These are phyloP conservation scores for Lentinula detonsa DNA, from an alignment of 768 basidiomycete genomes.

Conservation along the genomic window DNA sequence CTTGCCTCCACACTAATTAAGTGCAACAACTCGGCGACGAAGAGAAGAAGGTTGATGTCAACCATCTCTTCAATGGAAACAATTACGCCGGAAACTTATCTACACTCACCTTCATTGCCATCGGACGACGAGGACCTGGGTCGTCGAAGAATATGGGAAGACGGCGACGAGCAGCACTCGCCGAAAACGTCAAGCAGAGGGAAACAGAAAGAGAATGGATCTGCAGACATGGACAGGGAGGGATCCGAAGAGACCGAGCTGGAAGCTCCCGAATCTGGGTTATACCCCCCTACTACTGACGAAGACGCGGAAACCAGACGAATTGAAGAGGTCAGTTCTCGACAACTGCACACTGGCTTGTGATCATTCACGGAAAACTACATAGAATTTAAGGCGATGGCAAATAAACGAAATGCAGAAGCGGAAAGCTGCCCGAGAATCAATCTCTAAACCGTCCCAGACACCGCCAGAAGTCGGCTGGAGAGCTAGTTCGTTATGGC, in stretches of 20 bases:
- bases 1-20: background rate
- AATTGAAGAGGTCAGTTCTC: conserved; percentile 57
- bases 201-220: conserved; percentile 25
- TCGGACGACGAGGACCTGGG: conserved; percentile 42
- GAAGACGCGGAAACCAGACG: conserved; percentile 62
- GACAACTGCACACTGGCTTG: conserved; percentile 2
- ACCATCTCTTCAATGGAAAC: conserved; percentile 15
- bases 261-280: conserved; percentile 17
- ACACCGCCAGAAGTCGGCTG: conserved; percentile 47
- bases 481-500: conserved; percentile 55
- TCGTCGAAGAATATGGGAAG: conserved; percentile 25
- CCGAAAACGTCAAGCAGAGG: conserved; percentile 20
- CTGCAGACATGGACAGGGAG: conserved; percentile 18
- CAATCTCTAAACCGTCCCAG: conserved; percentile 18
- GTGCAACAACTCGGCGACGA: background rate
- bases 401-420: conserved; percentile 71
- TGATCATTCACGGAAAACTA: conserved; percentile 4
- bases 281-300: conserved; percentile 66
- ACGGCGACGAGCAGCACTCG: conserved; percentile 20
- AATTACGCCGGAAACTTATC: conserved; percentile 6
- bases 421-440: conserved; percentile 66
- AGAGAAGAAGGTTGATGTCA: conserved; percentile 11
- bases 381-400: conserved; percentile 72
- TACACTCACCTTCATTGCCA: conserved; percentile 32
- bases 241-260: conserved; percentile 17